Conservation (phyloP, 345 rosid species). For the Streptanthus diversifolius region DNA sequence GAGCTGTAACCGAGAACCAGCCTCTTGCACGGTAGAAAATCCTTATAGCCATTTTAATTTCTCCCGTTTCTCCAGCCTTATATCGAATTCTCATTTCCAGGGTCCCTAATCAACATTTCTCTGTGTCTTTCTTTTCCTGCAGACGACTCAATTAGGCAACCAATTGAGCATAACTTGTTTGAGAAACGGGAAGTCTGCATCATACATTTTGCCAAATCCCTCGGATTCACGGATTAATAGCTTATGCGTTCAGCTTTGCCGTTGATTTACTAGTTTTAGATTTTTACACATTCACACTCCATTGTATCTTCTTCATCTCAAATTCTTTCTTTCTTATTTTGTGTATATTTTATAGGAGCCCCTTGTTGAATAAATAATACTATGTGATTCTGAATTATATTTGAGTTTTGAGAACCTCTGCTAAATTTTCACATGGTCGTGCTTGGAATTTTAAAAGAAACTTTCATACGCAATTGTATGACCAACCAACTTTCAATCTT, state of each 20-base stretch:
- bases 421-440: neutral
- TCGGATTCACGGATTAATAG: slow-evolving; percentile 47
- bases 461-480: neutral
- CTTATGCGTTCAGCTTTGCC: slow-evolving; percentile 57
- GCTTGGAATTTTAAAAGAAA: neutral
- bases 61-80: neutral
- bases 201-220: slow-evolving; percentile 42
- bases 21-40: slow-evolving; percentile 56
- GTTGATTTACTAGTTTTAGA: slow-evolving; percentile 33
- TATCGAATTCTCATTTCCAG: neutral
- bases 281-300: neutral
- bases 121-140: slow-evolving; percentile 18
- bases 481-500: neutral
- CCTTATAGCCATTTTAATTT: neutral
- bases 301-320: neutral
- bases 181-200: slow-evolving; percentile 53
- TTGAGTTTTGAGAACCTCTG: neutral
- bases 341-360: slow-evolving; percentile 2
- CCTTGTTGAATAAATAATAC: slow-evolving; percentile 12
- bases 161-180: slow-evolving; percentile 71
- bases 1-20: slow-evolving; percentile 73
- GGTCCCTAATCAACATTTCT: neutral
- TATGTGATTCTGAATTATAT: neutral
- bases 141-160: slow-evolving; percentile 59
- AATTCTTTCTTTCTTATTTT: slow-evolving; percentile 11